Evolutionary conservation across 108 stramenopile species (phyloP).

Genomic region (Aurantiochytrium sp.): DNA sequence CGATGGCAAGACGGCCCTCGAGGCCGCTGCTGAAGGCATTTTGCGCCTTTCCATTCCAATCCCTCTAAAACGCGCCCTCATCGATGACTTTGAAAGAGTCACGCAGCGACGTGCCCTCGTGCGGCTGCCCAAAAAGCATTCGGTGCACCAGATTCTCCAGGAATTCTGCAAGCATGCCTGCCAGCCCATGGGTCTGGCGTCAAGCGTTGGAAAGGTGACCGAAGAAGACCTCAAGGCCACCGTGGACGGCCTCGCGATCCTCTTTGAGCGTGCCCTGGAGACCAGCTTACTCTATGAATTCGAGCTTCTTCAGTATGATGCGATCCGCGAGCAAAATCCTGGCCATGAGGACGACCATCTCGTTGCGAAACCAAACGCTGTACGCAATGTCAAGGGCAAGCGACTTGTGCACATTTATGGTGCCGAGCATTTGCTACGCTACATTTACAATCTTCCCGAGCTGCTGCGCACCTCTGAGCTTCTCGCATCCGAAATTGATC

Average conservation of each 20-base stretch:
- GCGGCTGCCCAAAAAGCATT: not conserved
- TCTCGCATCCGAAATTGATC: not conserved
- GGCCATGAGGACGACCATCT: not conserved
- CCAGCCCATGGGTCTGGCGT: not conserved
- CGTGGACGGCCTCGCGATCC: not conserved
- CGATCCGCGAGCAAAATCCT: not conserved
- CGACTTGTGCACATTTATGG: not conserved
- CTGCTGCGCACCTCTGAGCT: not conserved
- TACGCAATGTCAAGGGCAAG: not conserved
- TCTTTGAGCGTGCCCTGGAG: not conserved
- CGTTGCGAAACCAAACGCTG: not conserved
- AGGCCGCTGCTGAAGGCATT: not conserved
- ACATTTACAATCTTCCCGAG: not conserved
- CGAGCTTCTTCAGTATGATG: not conserved
- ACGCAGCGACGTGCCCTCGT: not conserved
- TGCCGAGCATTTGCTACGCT: not conserved
- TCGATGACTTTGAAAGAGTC: not conserved
- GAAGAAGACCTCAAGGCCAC: not conserved
- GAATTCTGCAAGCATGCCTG: not conserved
- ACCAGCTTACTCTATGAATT: not conserved
- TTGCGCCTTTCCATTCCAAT: not conserved
- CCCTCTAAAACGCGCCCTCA: not conserved
- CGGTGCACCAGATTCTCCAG: not conserved
- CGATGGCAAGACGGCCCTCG: not conserved
- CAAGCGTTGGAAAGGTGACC: not conserved